Evolutionary conservation across 1,139 yeast genomes (phyloP).

Genomic region (Scheffersomyces titani): DNA sequence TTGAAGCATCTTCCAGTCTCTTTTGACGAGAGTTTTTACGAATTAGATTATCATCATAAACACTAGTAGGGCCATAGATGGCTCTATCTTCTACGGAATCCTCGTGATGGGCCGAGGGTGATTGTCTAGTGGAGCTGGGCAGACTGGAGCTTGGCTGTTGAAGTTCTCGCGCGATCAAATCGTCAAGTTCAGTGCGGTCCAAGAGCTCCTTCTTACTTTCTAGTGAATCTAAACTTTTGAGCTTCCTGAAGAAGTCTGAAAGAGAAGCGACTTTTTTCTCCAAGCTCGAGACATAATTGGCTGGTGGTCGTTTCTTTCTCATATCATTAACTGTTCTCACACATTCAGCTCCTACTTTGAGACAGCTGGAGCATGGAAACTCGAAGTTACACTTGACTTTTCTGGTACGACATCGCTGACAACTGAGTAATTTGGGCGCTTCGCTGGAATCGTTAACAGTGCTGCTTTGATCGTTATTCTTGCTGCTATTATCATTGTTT

Average conservation of each 20-base stretch:
- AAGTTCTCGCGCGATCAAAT: constrained; percentile 3
- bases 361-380: constrained; percentile 54
- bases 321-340: constrained; percentile 51
- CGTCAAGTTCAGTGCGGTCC: constrained; percentile 2
- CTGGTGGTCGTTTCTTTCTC: constrained; percentile 55
- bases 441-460: not conserved
- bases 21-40: constrained; percentile 19
- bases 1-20: constrained; percentile 19
- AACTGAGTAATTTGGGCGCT: constrained; percentile 23
- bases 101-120: constrained; percentile 1
- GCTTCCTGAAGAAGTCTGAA: constrained; percentile 23
- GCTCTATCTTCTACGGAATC: constrained; percentile 18
- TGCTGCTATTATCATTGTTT: not conserved
- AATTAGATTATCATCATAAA: constrained; percentile 40
- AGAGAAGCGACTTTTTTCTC: constrained; percentile 30
- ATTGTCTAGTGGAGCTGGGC: constrained; percentile 1
- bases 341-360: constrained; percentile 47
- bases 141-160: constrained; percentile 6
- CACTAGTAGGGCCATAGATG: constrained; percentile 54
- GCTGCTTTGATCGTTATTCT: not conserved
- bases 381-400: constrained; percentile 56
- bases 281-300: constrained; percentile 46
- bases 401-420: constrained; percentile 53
- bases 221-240: constrained; percentile 20
- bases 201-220: constrained; percentile 20